Base-by-base conservation (phyloP, 352 stramenopile genomes). In the Globisporangium spiculum region DNA sequence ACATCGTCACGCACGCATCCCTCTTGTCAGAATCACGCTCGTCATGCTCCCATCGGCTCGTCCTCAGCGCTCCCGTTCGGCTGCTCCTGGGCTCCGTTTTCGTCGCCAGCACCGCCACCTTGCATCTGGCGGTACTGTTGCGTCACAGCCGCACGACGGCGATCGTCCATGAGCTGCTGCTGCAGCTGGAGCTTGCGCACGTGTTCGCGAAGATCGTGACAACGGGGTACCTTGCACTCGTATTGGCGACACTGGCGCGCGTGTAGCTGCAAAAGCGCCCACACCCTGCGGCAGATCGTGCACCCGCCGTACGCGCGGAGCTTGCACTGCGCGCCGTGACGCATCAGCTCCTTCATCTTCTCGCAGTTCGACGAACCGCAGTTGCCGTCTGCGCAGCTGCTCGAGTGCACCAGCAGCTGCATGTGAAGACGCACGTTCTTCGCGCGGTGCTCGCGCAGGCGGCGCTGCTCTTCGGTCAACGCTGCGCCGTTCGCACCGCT, bases 261-360 rank as follows among this genome's bases (percentile, higher is more conserved):
- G 76, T 99, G 97, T 66, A 99, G 94, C 76, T 99, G 96, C 57
- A 99, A 81, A 32, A 99, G 78, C 16, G 95, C 94, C 96, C 96
- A 99, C 65, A 99, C 97, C 24, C 97, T 90, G 27, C 98, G 97
- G 77, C 97, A 99, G 48, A 98, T 96, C 44, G 92, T 94, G 72
- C 97, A 99, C 30, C 97, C 96, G 34, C 96, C 96, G 68, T 97
- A 91, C 4, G 89, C 86, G 53, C 92, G 83, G 41, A 94, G 79
- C 70, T 98, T 94, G 83, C 97, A 99, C 65, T 96, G 86, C n/a
- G 88, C 77, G 55, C 94, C 96, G 73, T 99, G 97, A 34, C 96
- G 96, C 76, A 99, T 92, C 22, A 99, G 78, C 71, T 98, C 89
- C 82, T 99, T 99, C 97, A 99, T 99, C 84, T 99, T 99, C 56